Evolutionary conservation across 148 eudicot genomes (phyloP).

Genomic region (Talinum fruticosum): DNA sequence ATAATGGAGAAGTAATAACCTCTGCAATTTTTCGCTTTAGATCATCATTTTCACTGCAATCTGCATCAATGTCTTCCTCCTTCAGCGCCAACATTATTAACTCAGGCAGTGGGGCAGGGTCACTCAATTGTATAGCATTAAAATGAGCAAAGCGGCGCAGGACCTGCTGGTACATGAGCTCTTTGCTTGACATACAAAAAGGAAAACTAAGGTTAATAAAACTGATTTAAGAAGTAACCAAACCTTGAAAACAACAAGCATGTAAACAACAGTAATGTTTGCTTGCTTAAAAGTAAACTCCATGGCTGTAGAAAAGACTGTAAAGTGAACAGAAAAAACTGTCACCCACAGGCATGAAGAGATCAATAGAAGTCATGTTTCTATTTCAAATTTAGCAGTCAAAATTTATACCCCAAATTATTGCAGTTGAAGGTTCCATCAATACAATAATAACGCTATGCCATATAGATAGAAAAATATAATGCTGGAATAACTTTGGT

Average conservation of each 20-base stretch:
- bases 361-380: neutral
- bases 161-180: constrained; percentile 97
- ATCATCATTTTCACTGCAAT: constrained; percentile 54
- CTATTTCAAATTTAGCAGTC: neutral
- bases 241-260: neutral
- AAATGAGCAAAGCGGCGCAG: constrained; percentile 91
- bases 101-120: constrained; percentile 71
- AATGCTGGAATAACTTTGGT: neutral
- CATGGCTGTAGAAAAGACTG: neutral
- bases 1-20: constrained; percentile 33
- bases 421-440: neutral
- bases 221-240: neutral
- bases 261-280: neutral
- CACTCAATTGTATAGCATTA: constrained; percentile 91
- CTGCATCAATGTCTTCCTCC: constrained; percentile 73
- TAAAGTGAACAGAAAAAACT: neutral
- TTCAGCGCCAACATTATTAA: constrained; percentile 67
- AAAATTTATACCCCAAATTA: neutral
- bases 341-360: neutral
- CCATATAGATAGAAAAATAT: constrained; percentile 5
- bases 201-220: constrained; percentile 14
- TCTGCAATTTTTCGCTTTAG: constrained; percentile 75
- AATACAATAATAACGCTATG: neutral
- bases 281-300: constrained; percentile 1
- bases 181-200: constrained; percentile 63